Evolutionary conservation across 1,284 basidiomycete species (phyloP), one percentile per base, ranked within the genome.

Genomic region (Malassezia equina): DNA sequence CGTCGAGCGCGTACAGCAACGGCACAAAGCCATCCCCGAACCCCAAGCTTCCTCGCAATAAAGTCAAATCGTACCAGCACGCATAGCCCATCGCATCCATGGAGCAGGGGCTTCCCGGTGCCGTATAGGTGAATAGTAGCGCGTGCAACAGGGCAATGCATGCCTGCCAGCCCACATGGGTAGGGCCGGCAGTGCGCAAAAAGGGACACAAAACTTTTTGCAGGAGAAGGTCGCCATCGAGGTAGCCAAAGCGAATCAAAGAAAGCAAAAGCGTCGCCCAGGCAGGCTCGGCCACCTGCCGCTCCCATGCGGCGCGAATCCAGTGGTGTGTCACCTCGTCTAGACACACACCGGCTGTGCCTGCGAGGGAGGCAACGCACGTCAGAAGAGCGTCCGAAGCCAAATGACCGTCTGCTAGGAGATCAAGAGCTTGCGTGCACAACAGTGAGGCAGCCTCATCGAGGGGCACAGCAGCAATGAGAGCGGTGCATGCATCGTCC

Each of bases 281-380:
- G 9, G 52, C 31, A 15, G 27, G n/a, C 32, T 21, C 41, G 8
- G 17, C 11, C 28, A 32, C 32, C 1, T 11, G 12, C 11, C 31
- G 21, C 24, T 43, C 17, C 28, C 43, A 46, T 13, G 29, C 23
- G 7, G 17, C 15, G 46, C 48, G 53, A n/a, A 55, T 51, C 47
- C 53, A 55, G 6, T 40, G 24, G 12, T 42, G 40, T 1, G 44
- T 19, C 39, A 42, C 40, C 15, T 29, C 15, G 39, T 50, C 47
- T 5, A 55, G 34, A 28, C 36, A 27, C 12, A 47, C 41, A 28
- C 53, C 47, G 17, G 46, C 53, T 17, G 53, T 42, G 36, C 53
- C 53, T 5, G 53, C 48, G 2, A 55, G 40, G 15, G 53, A 36
- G 4, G 47, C 53, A 5, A 55, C 2, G 21, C 33, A 51, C 39